Conservation (phyloP, 805 yeast genomes). For the Candida pini region DNA sequence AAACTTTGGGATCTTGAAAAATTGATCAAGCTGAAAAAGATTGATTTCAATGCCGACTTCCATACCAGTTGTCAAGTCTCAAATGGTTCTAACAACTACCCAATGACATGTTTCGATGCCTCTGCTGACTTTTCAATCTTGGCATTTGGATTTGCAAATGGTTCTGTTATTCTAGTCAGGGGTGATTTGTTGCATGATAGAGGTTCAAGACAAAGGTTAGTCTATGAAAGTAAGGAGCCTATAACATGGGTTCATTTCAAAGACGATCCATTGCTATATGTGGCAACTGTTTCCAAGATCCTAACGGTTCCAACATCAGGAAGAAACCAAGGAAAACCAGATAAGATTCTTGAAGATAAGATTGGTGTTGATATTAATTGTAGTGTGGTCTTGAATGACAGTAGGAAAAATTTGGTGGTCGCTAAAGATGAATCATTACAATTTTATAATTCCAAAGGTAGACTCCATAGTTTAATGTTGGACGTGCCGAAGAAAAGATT, state of each 20-base stretch:
- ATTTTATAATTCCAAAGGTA: constrained; percentile 53
- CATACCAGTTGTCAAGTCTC: constrained; percentile 58
- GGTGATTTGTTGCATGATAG: constrained; percentile 87
- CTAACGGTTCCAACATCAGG: constrained; percentile 74
- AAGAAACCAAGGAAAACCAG: constrained; percentile 63
- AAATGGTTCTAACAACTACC: constrained; percentile 73
- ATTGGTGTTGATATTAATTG: constrained; percentile 49
- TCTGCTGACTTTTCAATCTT: constrained; percentile 54
- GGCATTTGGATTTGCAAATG: constrained; percentile 80
- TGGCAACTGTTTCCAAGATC: constrained; percentile 69
- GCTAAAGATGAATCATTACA: constrained; percentile 60
- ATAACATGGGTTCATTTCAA: constrained; percentile 69
- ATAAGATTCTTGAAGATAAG: constrained; percentile 37
- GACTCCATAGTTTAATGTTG: constrained; percentile 48
- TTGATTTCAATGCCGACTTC: constrained; percentile 35
- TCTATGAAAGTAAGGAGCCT: constrained; percentile 72
- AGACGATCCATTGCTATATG: constrained; percentile 52
- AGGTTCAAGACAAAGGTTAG: constrained; percentile 80
- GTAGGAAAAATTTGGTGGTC: constrained; percentile 42
- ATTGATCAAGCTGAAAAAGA: constrained; percentile 28
- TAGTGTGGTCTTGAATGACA: constrained; percentile 29
- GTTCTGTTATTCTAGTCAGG: constrained; percentile 71
- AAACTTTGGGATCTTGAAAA: constrained; percentile 70
- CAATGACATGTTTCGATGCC: constrained; percentile 60
- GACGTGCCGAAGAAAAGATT: constrained; percentile 52